Evolutionary conservation across 73 alveolate species (phyloP).

Genomic region (Breviolum minutum): DNA sequence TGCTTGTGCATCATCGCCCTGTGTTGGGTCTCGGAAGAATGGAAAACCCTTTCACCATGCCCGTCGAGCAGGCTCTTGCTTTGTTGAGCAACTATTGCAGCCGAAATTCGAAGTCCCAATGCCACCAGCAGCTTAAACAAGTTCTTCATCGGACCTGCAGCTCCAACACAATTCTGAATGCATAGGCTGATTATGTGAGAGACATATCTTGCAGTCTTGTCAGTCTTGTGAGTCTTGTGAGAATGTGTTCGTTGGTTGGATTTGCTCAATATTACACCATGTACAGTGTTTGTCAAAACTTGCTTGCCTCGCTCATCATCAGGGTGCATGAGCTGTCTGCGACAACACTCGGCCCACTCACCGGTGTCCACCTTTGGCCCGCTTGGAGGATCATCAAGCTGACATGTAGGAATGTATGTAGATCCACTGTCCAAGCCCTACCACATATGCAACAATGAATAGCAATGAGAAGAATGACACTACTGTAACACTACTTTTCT

Average conservation of each 20-base stretch:
- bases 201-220: neutral
- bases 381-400: neutral
- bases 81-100: neutral
- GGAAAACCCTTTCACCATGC: too few relatives aligned
- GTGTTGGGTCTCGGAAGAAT: neutral
- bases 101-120: conserved; percentile 30
- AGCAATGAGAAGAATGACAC: neutral
- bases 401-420: neutral
- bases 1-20: neutral
- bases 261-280: neutral
- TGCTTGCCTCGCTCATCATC: conserved; percentile 62
- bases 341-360: conserved; percentile 92
- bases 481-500: neutral
- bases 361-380: conserved; percentile 62
- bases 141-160: conserved; percentile 73
- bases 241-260: neutral
- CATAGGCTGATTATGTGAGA: neutral
- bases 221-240: neutral
- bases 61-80: neutral
- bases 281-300: too few relatives aligned
- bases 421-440: neutral
- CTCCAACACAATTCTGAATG: too few relatives aligned
- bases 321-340: conserved; percentile 74
- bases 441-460: neutral
- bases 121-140: conserved; percentile 60